Evolutionary conservation across 1,284 basidiomycete genomes (phyloP).

Genomic region (Puccinia coronata): DNA sequence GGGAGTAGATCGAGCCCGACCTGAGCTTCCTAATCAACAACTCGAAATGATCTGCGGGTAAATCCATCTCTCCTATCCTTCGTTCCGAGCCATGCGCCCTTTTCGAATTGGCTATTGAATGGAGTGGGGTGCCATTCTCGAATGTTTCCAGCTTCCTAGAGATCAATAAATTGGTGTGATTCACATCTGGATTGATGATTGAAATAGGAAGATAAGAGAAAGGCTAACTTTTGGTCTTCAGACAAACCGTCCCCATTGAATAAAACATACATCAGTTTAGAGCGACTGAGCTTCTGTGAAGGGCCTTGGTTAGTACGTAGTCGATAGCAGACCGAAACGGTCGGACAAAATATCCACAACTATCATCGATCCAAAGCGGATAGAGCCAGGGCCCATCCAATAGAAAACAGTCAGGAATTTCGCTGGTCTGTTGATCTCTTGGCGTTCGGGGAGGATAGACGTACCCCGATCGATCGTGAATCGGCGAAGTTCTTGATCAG

Average conservation of each 20-base stretch:
- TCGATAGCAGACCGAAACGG: background rate
- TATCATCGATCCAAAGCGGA: background rate
- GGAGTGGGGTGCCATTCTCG: background rate
- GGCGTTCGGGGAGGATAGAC: background rate
- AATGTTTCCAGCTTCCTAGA: background rate
- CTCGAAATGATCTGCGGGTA: constrained; percentile 24
- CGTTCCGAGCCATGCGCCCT: background rate
- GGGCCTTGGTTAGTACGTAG: background rate
- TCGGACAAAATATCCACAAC: constrained; percentile 29
- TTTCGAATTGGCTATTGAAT: background rate
- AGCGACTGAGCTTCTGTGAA: background rate
- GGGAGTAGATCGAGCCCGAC: background rate
- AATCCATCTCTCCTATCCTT: constrained; percentile 19
- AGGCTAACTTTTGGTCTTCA: background rate
- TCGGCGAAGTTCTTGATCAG: constrained; percentile 12
- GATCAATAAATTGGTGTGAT: background rate
- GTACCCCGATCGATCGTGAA: background rate
- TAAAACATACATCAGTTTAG: constrained; percentile 24
- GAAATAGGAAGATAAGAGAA: background rate
- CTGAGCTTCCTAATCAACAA: background rate
- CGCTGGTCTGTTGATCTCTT: too few relatives aligned
- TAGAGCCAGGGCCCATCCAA: background rate
- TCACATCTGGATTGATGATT: background rate
- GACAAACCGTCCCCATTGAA: background rate
- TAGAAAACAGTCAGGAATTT: background rate